A percentile compares a stretch with the other conserved stretches of the same genome.
Evolutionary conservation across 257 asterid species (phyloP).

Genomic region (Penstemon barbatus): DNA sequence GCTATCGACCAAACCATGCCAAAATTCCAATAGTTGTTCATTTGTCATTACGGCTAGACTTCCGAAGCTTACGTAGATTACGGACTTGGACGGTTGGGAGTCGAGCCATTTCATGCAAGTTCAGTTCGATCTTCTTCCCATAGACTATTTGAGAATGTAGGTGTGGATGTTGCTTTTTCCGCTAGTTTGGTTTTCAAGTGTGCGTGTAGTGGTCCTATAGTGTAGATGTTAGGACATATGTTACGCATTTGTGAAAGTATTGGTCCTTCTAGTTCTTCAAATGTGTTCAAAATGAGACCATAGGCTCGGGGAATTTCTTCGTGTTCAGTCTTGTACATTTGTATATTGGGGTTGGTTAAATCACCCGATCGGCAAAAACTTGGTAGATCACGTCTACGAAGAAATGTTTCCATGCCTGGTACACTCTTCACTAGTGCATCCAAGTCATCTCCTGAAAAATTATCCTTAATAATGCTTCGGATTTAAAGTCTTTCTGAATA

Average conservation of each 20-base stretch:
- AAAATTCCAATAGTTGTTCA: constrained; percentile 50
- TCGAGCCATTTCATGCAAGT: constrained; percentile 60
- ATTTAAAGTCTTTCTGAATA: background rate
- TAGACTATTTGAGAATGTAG: constrained; percentile 43
- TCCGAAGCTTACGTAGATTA: constrained; percentile 68
- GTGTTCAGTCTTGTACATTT: constrained; percentile 33
- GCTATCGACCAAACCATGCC: constrained; percentile 60
- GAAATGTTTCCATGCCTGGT: constrained; percentile 64
- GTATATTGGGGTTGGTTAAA: constrained; percentile 29
- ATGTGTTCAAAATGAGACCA: constrained; percentile 71
- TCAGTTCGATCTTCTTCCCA: constrained; percentile 54
- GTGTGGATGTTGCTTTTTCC: constrained; percentile 18
- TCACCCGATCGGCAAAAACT: constrained; percentile 41
- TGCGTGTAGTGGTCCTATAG: constrained; percentile 71
- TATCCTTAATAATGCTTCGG: background rate
- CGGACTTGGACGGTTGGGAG: constrained; percentile 55
- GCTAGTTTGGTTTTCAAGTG: constrained; percentile 50
- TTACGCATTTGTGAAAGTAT: constrained; percentile 42
- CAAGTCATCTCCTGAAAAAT: constrained; percentile 46
- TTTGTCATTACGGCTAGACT: constrained; percentile 44
- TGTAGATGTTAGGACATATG: constrained; percentile 57
- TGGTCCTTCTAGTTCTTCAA: constrained; percentile 67
- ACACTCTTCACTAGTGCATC: constrained; percentile 45
- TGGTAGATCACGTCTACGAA: constrained; percentile 72
- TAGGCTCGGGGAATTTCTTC: constrained; percentile 40